Conservation (phyloP, 495 filamentous ascomycete species). For the Talaromyces borbonicus region DNA sequence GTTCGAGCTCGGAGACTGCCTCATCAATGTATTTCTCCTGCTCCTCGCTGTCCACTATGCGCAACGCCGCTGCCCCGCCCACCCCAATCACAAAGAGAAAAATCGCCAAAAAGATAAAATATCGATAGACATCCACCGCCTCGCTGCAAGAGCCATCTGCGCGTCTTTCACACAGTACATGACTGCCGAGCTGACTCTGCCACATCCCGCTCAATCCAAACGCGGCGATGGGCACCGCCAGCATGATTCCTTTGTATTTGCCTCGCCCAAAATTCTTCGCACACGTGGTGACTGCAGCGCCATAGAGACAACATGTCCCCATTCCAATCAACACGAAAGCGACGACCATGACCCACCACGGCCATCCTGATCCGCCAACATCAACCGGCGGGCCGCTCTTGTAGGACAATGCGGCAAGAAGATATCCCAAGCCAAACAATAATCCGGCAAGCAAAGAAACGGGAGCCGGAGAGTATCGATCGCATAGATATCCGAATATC, state of each 20-base stretch:
- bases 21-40: constrained; percentile 69
- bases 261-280: constrained; percentile 94
- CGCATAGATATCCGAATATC: constrained; percentile 81
- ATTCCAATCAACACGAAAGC: constrained; percentile 74
- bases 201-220: constrained; percentile 94
- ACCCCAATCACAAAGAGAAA: constrained; percentile 59
- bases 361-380: constrained; percentile 52
- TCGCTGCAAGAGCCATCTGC: constrained; percentile 59
- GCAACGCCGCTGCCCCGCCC: constrained; percentile 61
- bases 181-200: constrained; percentile 79
- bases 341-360: constrained; percentile 72
- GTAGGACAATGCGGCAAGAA: constrained; percentile 73
- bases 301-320: constrained; percentile 78
- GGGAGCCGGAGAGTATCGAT: constrained; percentile 69
- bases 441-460: constrained; percentile 60
- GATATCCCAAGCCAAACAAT: constrained; percentile 72
- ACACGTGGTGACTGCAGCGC: constrained; percentile 80
- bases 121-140: constrained; percentile 67
- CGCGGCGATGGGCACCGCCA: constrained; percentile 83
- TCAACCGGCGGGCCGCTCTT: constrained; percentile 46
- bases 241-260: constrained; percentile 76
- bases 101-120: constrained; percentile 71
- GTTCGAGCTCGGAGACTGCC: constrained; percentile 73
- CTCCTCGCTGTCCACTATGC: constrained; percentile 52
- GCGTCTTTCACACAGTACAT: constrained; percentile 56